phyloP scores from a whole-genome alignment of 1,284 basidiomycete genomes.

The Sanghuangporus weigelae region DNA sequence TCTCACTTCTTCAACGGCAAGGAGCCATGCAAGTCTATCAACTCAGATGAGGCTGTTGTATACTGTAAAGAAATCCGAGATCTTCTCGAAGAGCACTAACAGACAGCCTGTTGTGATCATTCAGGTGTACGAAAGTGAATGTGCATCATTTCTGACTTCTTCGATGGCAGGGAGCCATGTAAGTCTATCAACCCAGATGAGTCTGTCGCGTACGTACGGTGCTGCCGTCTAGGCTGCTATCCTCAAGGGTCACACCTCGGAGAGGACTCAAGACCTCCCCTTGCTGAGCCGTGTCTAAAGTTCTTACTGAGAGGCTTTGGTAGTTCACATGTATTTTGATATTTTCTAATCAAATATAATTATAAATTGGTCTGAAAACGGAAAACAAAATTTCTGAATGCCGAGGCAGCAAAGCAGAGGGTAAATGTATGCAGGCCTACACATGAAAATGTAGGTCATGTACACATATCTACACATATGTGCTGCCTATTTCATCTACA shows the following conservation, averaged over 20 bases:
- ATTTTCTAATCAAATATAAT: no score
- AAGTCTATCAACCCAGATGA: conserved; percentile 99
- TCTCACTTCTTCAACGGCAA: conserved; percentile 99
- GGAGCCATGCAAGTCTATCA: conserved; percentile 95
- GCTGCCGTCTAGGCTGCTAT: conserved; percentile 99
- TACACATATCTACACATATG: no score
- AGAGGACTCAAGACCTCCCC: conserved; percentile 96
- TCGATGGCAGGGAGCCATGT: conserved; percentile 96
- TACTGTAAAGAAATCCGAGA: conserved; percentile 27
- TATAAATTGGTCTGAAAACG: no score
- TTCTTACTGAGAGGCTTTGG: conserved; percentile 40
- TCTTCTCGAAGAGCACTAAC: no score
- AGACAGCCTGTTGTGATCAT: no score
- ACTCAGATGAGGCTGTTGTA: conserved; percentile 99
- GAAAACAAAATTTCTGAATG: no score
- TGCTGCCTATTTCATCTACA: no score
- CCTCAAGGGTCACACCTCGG: conserved; percentile 94
- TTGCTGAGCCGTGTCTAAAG: conserved; percentile 86
- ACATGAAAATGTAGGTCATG: no score
- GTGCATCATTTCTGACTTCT: conserved; percentile 98
- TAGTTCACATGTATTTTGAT: no score
- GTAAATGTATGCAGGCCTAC: no score
- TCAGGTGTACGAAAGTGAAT: no score
- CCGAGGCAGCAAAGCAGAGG: no score
- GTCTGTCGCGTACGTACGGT: conserved; percentile 90